Evolutionary conservation across 495 filamentous ascomycete genomes (phyloP), one percentile per base, ranked within the genome.

Genomic region (Aspergillus taichungensis): DNA sequence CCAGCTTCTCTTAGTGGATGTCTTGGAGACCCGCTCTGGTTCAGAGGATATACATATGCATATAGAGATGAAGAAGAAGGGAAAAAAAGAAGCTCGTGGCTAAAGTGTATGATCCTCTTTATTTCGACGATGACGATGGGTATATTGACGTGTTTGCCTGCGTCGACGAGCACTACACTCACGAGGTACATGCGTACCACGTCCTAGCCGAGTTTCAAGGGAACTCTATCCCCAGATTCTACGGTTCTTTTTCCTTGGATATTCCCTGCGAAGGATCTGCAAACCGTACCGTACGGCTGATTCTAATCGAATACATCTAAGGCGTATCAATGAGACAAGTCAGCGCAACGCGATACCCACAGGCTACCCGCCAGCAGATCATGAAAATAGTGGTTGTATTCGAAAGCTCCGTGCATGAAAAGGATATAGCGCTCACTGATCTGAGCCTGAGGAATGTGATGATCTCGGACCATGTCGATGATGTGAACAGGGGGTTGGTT

Each of bases 61-160:
- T n/a, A n/a, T n/a, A n/a, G n/a, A n/a, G n/a, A n/a, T n/a, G n/a
- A n/a, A n/a, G n/a, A n/a, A n/a, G n/a, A n/a, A n/a, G 34, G 11
- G 7, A 8, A 1, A 29, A 12, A 11, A 38, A 39, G 33, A 46
- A 13, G 13, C 14, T 55, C 6, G 47, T 55, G 12, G 52, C 43
- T 9, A 55, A 55, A 34, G 30, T 48, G 0, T 55, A 52, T 30
- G 48, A 55, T 40, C 52, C 49, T 7, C 43, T 55, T 11, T 55
- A 55, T 24, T 29, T 40, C 7, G 29, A 55, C 14, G 37, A 55
- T 18, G 38, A 47, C 8, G 37, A 40, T 6, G 47, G 34, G 6
- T 45, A 37, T 34, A 11, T 37, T 3, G 37, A 48, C 12, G 36
- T 43, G 1, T 55, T 55, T 30, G 27, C n/a, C 6, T 42, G 40